These are phyloP conservation scores for Hypsizygus ulmarius DNA, from an alignment of 1,284 basidiomycete genomes.

Conservation along the genomic window DNA sequence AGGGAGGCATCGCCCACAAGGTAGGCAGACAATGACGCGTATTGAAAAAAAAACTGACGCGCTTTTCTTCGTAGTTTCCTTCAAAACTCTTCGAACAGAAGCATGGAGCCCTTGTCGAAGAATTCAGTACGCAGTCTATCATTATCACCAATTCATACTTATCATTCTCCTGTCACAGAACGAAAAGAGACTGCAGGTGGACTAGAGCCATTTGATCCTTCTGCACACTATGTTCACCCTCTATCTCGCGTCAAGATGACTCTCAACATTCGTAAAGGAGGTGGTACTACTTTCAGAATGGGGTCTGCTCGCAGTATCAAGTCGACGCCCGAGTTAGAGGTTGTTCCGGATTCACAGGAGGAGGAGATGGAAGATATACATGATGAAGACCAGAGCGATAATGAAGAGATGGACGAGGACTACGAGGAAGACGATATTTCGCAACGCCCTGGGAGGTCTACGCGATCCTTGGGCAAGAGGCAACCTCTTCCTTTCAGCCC, in stretches of 20 bases:
- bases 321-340: slow-evolving; percentile 20
- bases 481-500: slow-evolving; percentile 58
- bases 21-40: slow-evolving; percentile 36
- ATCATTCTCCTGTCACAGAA: slow-evolving; percentile 32
- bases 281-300: slow-evolving; percentile 27
- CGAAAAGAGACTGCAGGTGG: slow-evolving; percentile 38
- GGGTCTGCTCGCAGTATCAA: slow-evolving; percentile 24
- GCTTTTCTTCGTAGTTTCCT: slow-evolving; percentile 37
- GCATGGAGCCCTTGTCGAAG: slow-evolving; percentile 46
- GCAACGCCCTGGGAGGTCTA: slow-evolving; percentile 25
- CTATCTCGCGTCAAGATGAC: slow-evolving; percentile 47
- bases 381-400: slow-evolving; percentile 18
- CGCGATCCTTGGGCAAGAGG: slow-evolving; percentile 27
- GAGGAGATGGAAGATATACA: slow-evolving; percentile 31
- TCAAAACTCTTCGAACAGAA: slow-evolving; percentile 36
- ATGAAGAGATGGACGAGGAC: slow-evolving; percentile 21
- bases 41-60: slow-evolving; percentile 21
- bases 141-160: slow-evolving; percentile 6
- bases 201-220: slow-evolving; percentile 59
- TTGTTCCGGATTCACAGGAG: slow-evolving; percentile 34
- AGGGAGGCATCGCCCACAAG: slow-evolving; percentile 57
- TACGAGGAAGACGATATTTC: slow-evolving; percentile 27
- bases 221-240: slow-evolving; percentile 57
- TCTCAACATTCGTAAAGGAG: slow-evolving; percentile 33
- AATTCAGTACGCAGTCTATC: slow-evolving; percentile 49